Evolutionary conservation across 257 asterid genomes (phyloP), one percentile per base, ranked within the genome.

Genomic region (Nicotiana noctiflora): DNA sequence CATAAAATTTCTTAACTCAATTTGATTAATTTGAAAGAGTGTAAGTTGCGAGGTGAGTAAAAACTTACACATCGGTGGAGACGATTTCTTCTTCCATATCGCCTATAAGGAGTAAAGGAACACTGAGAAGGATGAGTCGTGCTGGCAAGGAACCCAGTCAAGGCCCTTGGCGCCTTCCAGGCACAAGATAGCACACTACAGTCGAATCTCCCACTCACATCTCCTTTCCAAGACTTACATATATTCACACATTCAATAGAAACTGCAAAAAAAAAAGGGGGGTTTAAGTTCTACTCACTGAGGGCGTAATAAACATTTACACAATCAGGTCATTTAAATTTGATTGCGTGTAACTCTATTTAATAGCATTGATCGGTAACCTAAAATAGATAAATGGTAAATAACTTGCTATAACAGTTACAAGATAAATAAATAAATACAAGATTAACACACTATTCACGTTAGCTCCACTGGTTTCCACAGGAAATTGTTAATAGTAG

Each of bases 81-180:
- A 21, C 85, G 81, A 89, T 83, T 88, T 78, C 86, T 89, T 76
- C 90, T 84, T 72, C 84, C 70, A 80, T 76, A 44, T 67, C 83
- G 85, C 66, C 85, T 92, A 79, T 77, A 84, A 46, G 84, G 75
- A 25, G 80, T 21, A 82, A 51, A 55, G 17, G 77, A 82, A 23
- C 89, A 75, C 83, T 86, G 93, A 21, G 89, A 78, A 84, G 97
- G 88, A 80, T 88, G 90, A 13, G 95, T 83, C 11, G 98, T 94
- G 84, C 92, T 92, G 27, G 98, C 97, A n/a, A 94, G 94, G 80
- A 88, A 91, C 63, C 97, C 97, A 75, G 93, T 90, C 85, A 94
- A 88, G 65, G 82, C 91, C 83, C 98, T 89, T 27, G 97, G 95
- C 82, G 93, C 95, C 89, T 88, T 92, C 65, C 91, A 90, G 78